Conservation (phyloP, 2,329 filamentous ascomycete genomes). For the Keithomyces neogunnii region DNA sequence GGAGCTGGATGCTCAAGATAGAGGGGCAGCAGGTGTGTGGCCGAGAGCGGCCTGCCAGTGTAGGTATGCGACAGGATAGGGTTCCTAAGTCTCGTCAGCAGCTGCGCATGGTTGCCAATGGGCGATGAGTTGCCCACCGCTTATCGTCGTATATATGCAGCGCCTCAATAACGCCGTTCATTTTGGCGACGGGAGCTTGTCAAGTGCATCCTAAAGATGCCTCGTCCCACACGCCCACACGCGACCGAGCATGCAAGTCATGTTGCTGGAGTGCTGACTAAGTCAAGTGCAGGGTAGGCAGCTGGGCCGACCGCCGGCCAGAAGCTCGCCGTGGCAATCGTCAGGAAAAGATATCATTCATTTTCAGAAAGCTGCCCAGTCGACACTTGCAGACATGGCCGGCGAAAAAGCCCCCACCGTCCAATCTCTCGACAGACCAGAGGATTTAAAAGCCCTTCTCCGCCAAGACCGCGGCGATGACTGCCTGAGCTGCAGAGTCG, state of each 20-base stretch:
- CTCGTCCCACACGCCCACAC: not conserved
- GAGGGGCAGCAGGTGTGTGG: conserved; percentile 69
- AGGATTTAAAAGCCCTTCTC: conserved; percentile 51
- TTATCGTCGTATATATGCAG: conserved; percentile 96
- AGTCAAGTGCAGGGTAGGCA: not conserved
- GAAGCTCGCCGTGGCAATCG: no score
- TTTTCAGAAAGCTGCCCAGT: no score
- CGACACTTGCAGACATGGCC: conserved; percentile 16
- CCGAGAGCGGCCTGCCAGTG: conserved; percentile 69
- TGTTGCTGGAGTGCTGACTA: not conserved
- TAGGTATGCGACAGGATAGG: conserved; percentile 86
- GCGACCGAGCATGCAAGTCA: not conserved
- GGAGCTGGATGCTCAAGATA: conserved; percentile 78
- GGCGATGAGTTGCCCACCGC: conserved; percentile 50
- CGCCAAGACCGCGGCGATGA: conserved; percentile 52
- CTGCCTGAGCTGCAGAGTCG: conserved; percentile 61
- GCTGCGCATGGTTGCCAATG: not conserved
- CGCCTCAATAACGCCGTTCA: conserved; percentile 86
- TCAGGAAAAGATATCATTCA: no score
- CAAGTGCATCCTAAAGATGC: not conserved
- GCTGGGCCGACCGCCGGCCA: no score
- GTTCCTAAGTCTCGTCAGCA: conserved; percentile 47
- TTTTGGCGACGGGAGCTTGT: conserved; percentile 33
- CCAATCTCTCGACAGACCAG: conserved; percentile 48
- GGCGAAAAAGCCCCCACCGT: conserved; percentile 38